Evolutionary conservation across 345 rosid species (phyloP).

Genomic region (Corymbia maculata): DNA sequence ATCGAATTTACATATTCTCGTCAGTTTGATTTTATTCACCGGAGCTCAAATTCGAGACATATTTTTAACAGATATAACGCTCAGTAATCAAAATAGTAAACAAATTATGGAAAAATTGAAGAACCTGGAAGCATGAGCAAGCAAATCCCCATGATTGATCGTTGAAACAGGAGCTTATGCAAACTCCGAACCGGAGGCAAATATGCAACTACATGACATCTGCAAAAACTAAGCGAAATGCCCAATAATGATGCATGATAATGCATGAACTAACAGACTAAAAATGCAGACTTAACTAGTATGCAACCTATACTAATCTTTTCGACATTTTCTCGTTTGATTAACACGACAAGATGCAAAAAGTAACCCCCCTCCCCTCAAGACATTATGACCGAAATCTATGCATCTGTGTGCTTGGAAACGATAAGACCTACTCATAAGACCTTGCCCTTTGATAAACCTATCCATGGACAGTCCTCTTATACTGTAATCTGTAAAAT

Average conservation of each 20-base stretch:
- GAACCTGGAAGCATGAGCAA: neutral
- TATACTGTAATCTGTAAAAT: neutral
- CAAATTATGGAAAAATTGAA: neutral
- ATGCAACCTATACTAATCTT: neutral
- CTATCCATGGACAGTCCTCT: too few relatives aligned
- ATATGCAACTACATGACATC: rapidly evolving
- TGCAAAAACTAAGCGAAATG: neutral
- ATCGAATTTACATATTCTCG: too few relatives aligned
- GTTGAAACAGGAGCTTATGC: neutral
- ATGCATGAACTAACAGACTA: neutral
- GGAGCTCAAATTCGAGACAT: too few relatives aligned
- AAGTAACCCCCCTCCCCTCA: neutral
- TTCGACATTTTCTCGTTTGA: neutral
- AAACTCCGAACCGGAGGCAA: neutral
- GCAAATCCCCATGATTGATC: neutral
- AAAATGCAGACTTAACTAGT: neutral
- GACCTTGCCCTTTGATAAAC: too few relatives aligned
- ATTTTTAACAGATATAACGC: too few relatives aligned
- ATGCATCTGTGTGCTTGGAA: neutral
- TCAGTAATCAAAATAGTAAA: neutral
- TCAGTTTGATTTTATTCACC: too few relatives aligned
- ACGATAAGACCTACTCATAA: neutral
- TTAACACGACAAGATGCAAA: neutral
- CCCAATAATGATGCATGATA: neutral
- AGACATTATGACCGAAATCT: neutral